phyloP scores from a whole-genome alignment of 495 filamentous ascomycete species.

The Paragyromitra xinjiangensis region DNA sequence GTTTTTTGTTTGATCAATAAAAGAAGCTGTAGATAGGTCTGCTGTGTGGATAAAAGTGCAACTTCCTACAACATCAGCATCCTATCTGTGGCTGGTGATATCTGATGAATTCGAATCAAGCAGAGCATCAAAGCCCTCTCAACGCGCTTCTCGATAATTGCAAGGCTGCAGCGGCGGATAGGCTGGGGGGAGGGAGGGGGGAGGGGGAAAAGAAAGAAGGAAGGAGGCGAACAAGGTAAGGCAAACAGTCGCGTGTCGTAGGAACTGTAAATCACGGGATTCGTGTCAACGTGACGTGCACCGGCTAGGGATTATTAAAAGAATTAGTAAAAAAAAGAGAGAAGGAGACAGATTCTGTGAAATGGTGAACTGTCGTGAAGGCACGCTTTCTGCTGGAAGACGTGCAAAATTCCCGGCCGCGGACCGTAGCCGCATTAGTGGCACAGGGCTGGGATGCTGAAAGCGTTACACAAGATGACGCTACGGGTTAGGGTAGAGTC shows the following conservation, averaged over 20 bases:
- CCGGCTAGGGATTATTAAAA: neutral
- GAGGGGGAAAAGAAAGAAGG: neutral
- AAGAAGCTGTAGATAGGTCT: neutral
- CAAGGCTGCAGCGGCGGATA: neutral
- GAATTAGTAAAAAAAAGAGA: conserved; percentile 8
- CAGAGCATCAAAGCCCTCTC: conserved; percentile 27
- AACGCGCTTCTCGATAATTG: neutral
- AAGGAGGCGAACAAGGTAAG: conserved; percentile 1
- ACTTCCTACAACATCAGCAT: conserved; percentile 6
- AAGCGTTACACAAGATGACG: conserved; percentile 13
- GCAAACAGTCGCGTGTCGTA: conserved; percentile 29
- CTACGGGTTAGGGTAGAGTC: conserved; percentile 11
- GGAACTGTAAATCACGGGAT: neutral
- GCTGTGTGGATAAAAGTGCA: neutral
- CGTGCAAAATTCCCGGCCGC: conserved; percentile 41
- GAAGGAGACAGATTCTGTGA: conserved; percentile 21
- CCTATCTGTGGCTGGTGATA: conserved; percentile 15
- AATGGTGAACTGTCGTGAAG: conserved; percentile 6
- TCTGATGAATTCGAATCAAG: neutral
- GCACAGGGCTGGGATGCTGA: conserved; percentile 3
- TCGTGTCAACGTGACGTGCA: conserved; percentile 24
- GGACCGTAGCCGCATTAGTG: conserved; percentile 41
- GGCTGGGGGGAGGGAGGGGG: neutral
- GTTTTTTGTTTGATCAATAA: neutral
- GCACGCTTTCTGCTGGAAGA: conserved; percentile 19